phyloP scores from a whole-genome alignment of 805 yeast genomes.

The Lipomyces yamadae region DNA sequence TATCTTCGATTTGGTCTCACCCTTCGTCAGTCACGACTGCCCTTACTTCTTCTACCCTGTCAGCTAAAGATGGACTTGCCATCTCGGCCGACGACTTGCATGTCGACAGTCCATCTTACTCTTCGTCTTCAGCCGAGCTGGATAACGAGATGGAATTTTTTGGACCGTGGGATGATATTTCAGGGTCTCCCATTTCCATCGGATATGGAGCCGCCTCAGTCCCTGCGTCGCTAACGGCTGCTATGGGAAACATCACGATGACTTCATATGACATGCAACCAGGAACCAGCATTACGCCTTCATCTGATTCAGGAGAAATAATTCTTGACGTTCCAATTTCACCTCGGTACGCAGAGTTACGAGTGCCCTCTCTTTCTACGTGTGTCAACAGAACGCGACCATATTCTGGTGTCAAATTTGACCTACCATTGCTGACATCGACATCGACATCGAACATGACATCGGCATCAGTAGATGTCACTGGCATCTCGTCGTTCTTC shows the following conservation, averaged over 20 bases:
- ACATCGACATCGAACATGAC: background rate
- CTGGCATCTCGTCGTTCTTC: background rate
- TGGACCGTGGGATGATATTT: conserved; percentile 15
- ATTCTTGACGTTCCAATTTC: background rate
- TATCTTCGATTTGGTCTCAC: conserved; percentile 11
- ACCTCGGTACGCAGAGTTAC: background rate
- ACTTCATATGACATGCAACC: background rate
- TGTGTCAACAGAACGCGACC: background rate
- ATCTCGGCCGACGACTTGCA: background rate
- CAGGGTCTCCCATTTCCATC: background rate
- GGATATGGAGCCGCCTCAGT: background rate
- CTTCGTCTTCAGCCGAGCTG: background rate
- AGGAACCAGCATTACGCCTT: background rate
- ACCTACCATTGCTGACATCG: background rate
- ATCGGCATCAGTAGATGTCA: background rate
- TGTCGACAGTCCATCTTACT: background rate
- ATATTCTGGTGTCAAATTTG: background rate
- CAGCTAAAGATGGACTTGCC: background rate
- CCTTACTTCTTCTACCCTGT: conserved; percentile 1
- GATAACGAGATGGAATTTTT: conserved; percentile 7
- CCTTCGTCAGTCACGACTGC: conserved; percentile 1
- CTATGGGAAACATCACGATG: background rate
- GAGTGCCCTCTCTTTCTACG: background rate
- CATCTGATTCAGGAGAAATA: background rate
- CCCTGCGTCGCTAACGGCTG: background rate